Evolutionary conservation across 305 asterid genomes (phyloP).

Genomic region (Nicotiana rustica): DNA sequence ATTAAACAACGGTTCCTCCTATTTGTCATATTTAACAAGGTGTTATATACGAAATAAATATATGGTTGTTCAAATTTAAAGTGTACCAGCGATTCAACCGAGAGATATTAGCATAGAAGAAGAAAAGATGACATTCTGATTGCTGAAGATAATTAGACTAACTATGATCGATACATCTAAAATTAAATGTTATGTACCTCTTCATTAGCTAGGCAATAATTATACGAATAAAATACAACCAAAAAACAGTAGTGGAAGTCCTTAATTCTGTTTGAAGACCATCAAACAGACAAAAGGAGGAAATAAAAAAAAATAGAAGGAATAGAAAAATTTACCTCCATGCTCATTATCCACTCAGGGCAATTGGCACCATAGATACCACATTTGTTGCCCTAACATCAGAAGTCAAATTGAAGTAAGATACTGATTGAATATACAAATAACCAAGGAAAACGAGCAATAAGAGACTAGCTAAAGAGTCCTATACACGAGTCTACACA

Average conservation of each 20-base stretch:
- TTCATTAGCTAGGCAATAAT: constrained; percentile 23
- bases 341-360: constrained; percentile 93
- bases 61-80: not conserved
- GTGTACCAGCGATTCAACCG: not conserved
- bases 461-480: not conserved
- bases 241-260: not conserved
- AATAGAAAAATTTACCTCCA: constrained; percentile 67
- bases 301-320: constrained; percentile 32
- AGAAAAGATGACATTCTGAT: not conserved
- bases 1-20: not conserved
- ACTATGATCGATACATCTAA: not conserved
- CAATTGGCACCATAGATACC: constrained; percentile 95
- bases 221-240: not conserved
- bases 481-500: constrained; percentile 1
- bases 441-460: not conserved
- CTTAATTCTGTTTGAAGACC: constrained; percentile 3
- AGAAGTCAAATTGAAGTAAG: constrained; percentile 41
- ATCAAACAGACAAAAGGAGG: constrained; percentile 33
- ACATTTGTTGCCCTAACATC: constrained; percentile 82
- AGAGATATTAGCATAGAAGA: not conserved
- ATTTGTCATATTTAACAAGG: not conserved
- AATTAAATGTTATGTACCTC: not conserved
- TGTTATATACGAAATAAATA: not conserved
- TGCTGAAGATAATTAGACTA: not conserved
- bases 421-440: constrained; percentile 19